phyloP scores from a whole-genome alignment of 306 rosid species.

The Elaeagnus macrophylla region DNA sequence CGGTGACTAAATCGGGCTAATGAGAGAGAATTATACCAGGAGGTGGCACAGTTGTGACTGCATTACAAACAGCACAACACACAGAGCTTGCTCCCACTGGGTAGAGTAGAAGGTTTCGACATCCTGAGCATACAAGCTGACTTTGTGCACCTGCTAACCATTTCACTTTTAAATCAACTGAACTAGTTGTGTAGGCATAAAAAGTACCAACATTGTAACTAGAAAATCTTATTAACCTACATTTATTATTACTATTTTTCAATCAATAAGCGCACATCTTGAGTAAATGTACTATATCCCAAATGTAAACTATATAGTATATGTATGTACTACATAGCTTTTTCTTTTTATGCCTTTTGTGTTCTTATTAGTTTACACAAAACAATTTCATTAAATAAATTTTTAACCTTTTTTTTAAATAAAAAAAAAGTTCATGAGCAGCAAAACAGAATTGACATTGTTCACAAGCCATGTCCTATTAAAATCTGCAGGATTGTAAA shows the following conservation, averaged over 20 bases:
- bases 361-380: too few relatives aligned
- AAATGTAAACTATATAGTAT: too few relatives aligned
- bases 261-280: too few relatives aligned
- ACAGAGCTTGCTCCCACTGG: slow-evolving; percentile 96
- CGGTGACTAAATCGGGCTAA: background rate
- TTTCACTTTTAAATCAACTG: slow-evolving; percentile 2
- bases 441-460: too few relatives aligned
- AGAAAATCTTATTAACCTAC: too few relatives aligned
- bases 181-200: background rate
- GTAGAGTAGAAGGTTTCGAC: slow-evolving; percentile 77
- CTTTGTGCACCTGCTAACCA: slow-evolving; percentile 64
- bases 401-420: too few relatives aligned
- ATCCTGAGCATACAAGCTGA: slow-evolving; percentile 97
- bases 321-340: background rate
- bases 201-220: background rate
- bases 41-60: slow-evolving; percentile 91
- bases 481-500: slow-evolving; percentile 8
- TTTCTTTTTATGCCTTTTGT: too few relatives aligned
- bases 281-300: too few relatives aligned
- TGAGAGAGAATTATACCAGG: slow-evolving; percentile 48
- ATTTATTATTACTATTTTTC: too few relatives aligned
- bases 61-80: slow-evolving; percentile 99
- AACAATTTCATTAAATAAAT: too few relatives aligned
- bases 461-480: slow-evolving; percentile 5
- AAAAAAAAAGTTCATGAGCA: too few relatives aligned